These are phyloP conservation scores for Lipomyces anomalus DNA, from an alignment of 805 yeast species.

Conservation along the genomic window DNA sequence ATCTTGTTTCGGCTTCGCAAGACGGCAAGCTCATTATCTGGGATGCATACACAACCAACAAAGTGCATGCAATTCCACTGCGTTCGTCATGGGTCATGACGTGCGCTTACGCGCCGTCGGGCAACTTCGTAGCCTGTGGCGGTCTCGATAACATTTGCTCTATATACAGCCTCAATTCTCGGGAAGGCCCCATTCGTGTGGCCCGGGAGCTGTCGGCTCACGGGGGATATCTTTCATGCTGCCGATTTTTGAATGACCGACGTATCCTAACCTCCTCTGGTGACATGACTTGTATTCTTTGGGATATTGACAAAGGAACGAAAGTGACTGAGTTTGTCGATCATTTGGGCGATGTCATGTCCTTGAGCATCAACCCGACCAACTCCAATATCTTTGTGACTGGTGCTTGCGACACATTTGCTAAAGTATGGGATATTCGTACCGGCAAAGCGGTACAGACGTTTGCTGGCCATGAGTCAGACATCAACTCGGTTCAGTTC, in stretches of 20 bases:
- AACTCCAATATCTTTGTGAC: slow-evolving; percentile 54
- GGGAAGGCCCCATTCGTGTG: slow-evolving; percentile 14
- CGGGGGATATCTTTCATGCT: slow-evolving; percentile 70
- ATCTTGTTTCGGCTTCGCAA: slow-evolving; percentile 68
- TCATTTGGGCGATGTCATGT: slow-evolving; percentile 45
- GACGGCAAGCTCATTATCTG: slow-evolving; percentile 82
- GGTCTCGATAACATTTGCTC: slow-evolving; percentile 79
- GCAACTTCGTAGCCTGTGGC: slow-evolving; percentile 65
- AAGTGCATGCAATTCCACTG: slow-evolving; percentile 61
- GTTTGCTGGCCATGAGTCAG: slow-evolving; percentile 53
- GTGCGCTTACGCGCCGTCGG: slow-evolving; percentile 66
- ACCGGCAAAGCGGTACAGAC: slow-evolving; percentile 34
- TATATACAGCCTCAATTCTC: slow-evolving; percentile 44
- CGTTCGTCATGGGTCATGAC: slow-evolving; percentile 75
- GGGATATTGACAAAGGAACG: slow-evolving; percentile 68
- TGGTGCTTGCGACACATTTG: slow-evolving; percentile 68
- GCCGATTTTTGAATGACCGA: slow-evolving; percentile 57
- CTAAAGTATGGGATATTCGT: slow-evolving; percentile 75
- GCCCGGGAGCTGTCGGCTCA: slow-evolving; percentile 47
- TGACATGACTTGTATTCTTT: slow-evolving; percentile 68
- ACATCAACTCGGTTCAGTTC: slow-evolving; percentile 56
- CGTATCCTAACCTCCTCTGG: slow-evolving; percentile 68
- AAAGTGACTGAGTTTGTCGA: slow-evolving; percentile 35
- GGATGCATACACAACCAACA: slow-evolving; percentile 71
- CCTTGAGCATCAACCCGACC: slow-evolving; percentile 60